A percentile compares a stretch with the other conserved stretches of the same genome.
These are phyloP conservation scores for Aspergillus sp. DNA, from an alignment of 2,329 filamentous ascomycete species.

Conservation along the genomic window DNA sequence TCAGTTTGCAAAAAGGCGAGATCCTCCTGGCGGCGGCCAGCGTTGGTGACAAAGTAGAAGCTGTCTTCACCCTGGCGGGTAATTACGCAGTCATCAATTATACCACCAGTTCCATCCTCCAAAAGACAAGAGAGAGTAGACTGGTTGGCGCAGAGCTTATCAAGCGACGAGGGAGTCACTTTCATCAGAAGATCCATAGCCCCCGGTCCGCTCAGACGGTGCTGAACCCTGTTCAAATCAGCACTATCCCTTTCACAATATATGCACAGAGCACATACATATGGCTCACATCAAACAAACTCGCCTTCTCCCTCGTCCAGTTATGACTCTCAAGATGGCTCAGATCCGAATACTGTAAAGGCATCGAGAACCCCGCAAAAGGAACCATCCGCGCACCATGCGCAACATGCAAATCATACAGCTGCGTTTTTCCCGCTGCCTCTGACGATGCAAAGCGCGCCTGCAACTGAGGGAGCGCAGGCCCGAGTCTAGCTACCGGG, in stretches of 20 bases:
- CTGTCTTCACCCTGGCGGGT: slow-evolving; percentile 65
- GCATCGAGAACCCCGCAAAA: slow-evolving; percentile 92
- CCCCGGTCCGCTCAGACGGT: slow-evolving; percentile 72
- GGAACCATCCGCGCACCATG: slow-evolving; percentile 89
- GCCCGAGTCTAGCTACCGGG: slow-evolving; percentile 7
- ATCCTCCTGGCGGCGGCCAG: slow-evolving; percentile 85
- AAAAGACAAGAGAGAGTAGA: slow-evolving; percentile 82
- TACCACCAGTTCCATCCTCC: slow-evolving; percentile 73
- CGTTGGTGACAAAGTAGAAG: slow-evolving; percentile 95
- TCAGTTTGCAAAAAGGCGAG: slow-evolving; percentile 66
- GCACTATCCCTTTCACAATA: neutral
- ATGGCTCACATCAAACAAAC: slow-evolving; percentile 91
- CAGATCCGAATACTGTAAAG: slow-evolving; percentile 74
- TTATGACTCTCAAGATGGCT: slow-evolving; percentile 78
- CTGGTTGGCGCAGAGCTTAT: slow-evolving; percentile 56
- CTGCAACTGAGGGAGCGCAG: slow-evolving; percentile 8
- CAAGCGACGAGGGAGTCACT: slow-evolving; percentile 71
- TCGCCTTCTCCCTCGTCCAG: slow-evolving; percentile 82
- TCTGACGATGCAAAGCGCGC: slow-evolving; percentile 28
- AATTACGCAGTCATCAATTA: slow-evolving; percentile 90
- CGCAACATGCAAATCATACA: slow-evolving; percentile 71
- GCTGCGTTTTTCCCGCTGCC: slow-evolving; percentile 50
- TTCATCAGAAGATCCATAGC: slow-evolving; percentile 75
- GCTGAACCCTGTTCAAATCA: slow-evolving; percentile 56
- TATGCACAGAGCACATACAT: slow-evolving; percentile 59